A percentile compares a stretch with the other conserved stretches of the same genome.
These are phyloP conservation scores for Lachancea lanzarotensis DNA, from an alignment of 805 yeast species.

Conservation along the genomic window DNA sequence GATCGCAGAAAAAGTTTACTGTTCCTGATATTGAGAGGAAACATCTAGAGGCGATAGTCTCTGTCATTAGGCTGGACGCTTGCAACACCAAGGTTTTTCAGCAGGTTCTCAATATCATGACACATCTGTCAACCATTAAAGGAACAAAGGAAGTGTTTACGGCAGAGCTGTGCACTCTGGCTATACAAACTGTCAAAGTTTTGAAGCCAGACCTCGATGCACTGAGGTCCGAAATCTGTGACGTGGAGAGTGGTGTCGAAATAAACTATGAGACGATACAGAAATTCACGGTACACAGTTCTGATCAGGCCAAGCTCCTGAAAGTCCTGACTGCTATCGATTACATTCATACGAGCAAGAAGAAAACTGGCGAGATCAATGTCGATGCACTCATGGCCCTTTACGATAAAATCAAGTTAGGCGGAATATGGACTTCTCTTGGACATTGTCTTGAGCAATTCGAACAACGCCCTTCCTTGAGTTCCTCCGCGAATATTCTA, in stretches of 20 bases:
- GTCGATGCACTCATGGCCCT: conserved; percentile 47
- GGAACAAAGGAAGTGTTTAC: conserved; percentile 63
- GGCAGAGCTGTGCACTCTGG: conserved; percentile 55
- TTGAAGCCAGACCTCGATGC: conserved; percentile 50
- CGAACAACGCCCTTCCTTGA: conserved; percentile 50
- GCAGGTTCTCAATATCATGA: conserved; percentile 75
- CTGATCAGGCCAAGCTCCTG: conserved; percentile 84
- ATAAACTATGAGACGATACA: conserved; percentile 50
- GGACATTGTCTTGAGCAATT: conserved; percentile 62
- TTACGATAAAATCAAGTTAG: conserved; percentile 65
- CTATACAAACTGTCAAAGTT: conserved; percentile 49
- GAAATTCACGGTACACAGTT: conserved; percentile 69
- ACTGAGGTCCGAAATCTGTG: conserved; percentile 41
- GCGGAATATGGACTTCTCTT: conserved; percentile 77
- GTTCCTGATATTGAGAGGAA: conserved; percentile 60
- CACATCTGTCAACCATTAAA: conserved; percentile 56
- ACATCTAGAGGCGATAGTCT: conserved; percentile 56
- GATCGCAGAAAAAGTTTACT: conserved; percentile 30
- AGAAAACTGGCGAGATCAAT: conserved; percentile 19
- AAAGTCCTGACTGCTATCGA: conserved; percentile 84
- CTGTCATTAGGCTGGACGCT: conserved; percentile 69
- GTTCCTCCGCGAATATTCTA: conserved; percentile 68
- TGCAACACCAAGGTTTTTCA: conserved; percentile 82
- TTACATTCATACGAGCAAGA: conserved; percentile 52
- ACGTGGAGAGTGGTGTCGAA: conserved; percentile 36